A percentile compares a stretch with the other conserved stretches of the same genome.
These are phyloP conservation scores for Phallus indusiatus DNA, from an alignment of 768 basidiomycete species.

Conservation along the genomic window DNA sequence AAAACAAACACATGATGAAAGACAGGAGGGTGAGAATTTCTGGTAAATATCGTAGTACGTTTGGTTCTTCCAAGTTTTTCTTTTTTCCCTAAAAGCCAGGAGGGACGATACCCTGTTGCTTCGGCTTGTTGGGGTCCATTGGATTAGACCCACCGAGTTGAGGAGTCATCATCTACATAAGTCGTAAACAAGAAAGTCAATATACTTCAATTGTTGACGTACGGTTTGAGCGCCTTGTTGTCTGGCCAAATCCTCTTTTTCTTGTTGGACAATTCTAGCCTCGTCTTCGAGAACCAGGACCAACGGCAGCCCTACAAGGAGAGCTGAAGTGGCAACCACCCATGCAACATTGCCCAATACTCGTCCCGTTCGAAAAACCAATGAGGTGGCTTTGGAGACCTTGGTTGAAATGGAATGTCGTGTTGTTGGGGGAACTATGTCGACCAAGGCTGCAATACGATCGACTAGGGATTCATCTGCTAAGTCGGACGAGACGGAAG, in stretches of 20 bases:
- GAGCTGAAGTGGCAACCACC: constrained; percentile 88
- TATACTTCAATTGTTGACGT: constrained; percentile 18
- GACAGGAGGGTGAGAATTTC: not conserved
- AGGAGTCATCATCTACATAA: constrained; percentile 62
- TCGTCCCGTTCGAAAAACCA: constrained; percentile 59
- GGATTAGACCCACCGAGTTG: constrained; percentile 33
- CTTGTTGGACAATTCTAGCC: constrained; percentile 87
- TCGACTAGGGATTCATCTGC: constrained; percentile 79
- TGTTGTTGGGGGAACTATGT: constrained; percentile 91
- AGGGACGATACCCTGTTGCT: constrained; percentile 57
- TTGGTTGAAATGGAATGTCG: constrained; percentile 63
- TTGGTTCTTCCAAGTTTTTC: not conserved
- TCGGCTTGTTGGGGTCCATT: constrained; percentile 21
- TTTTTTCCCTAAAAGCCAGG: constrained; percentile 60
- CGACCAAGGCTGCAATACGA: constrained; percentile 83
- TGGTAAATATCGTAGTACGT: not conserved
- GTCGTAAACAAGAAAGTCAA: constrained; percentile 6
- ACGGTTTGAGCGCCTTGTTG: constrained; percentile 91
- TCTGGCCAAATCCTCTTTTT: constrained; percentile 88
- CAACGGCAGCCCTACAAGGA: constrained; percentile 89
- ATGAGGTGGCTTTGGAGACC: constrained; percentile 48
- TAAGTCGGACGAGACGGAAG: constrained; percentile 65
- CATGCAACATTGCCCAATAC: constrained; percentile 84
- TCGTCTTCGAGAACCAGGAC: constrained; percentile 94
- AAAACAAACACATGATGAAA: too few species aligned